Conservation (phyloP, 768 basidiomycete species). For the Lyophyllum semitale region DNA sequence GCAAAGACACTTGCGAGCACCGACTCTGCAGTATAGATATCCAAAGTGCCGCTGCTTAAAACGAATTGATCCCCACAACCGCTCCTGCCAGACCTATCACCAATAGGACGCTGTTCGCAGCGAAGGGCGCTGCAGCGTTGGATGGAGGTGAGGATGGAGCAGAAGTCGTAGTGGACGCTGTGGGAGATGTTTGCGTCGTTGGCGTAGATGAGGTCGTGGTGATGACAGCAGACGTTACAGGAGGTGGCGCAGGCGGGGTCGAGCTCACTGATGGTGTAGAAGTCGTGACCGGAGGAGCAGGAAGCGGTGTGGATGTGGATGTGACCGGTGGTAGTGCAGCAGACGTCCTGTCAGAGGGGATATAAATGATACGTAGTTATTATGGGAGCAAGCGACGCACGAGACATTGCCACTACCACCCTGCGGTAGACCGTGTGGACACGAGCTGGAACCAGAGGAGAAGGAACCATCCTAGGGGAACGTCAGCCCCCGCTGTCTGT, state of each 20-base stretch:
- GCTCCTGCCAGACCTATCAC: neutral
- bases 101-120: neutral
- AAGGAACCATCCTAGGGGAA: conserved; percentile 7
- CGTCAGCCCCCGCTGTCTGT: neutral
- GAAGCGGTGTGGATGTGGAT: neutral
- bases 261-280: neutral
- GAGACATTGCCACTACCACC: neutral
- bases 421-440: conserved; percentile 10
- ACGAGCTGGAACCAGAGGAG: conserved; percentile 8
- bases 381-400: neutral
- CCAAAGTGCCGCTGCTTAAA: neutral
- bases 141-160: neutral
- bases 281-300: neutral
- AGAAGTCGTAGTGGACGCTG: neutral
- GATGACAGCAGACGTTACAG: neutral
- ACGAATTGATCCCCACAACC: neutral
- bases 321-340: neutral
- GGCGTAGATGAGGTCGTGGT: neutral
- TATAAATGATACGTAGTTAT: neutral
- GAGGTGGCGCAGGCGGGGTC: neutral
- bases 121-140: neutral
- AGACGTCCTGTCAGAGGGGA: neutral
- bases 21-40: no score
- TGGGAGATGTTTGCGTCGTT: neutral
- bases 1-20: no score